phyloP scores from a whole-genome alignment of 108 stramenopile species.

The Parmales sp. region DNA sequence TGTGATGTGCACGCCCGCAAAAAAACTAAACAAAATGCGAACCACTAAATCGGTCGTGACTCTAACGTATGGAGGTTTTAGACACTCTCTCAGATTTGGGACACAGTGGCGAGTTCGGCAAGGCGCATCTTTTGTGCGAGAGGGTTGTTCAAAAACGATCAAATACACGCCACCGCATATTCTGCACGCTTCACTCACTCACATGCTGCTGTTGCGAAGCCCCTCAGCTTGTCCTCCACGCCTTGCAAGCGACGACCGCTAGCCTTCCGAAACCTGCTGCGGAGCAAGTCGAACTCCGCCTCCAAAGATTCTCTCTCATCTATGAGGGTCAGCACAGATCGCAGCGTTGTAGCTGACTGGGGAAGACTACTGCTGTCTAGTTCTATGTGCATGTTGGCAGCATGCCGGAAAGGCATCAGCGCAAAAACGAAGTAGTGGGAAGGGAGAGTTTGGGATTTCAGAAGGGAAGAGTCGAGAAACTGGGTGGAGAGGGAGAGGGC shows the following conservation, averaged over 20 bases:
- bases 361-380: slow-evolving; percentile 43
- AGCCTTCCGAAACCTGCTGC: slow-evolving; percentile 68
- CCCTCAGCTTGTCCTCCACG: slow-evolving; percentile 48
- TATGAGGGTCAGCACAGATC: slow-evolving; percentile 16
- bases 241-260: slow-evolving; percentile 65
- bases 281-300: slow-evolving; percentile 27
- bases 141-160: slow-evolving; percentile 1
- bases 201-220: background rate
- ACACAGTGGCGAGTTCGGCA: too few species aligned
- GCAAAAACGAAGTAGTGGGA: slow-evolving; percentile 62
- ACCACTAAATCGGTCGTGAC: too few species aligned
- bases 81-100: too few species aligned
- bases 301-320: slow-evolving; percentile 37
- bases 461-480: slow-evolving; percentile 46
- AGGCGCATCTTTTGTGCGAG: too few species aligned
- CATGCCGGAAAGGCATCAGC: slow-evolving; percentile 72
- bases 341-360: slow-evolving; percentile 29
- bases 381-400: slow-evolving; percentile 47
- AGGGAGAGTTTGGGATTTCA: slow-evolving; percentile 39
- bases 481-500: slow-evolving; percentile 31
- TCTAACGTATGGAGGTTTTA: too few species aligned
- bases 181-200: slow-evolving; percentile 13
- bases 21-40: slow-evolving; percentile 15
- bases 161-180: background rate
- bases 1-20: background rate